phyloP scores from a whole-genome alignment of 2,329 filamentous ascomycete genomes.

The Claviceps fusiformis region DNA sequence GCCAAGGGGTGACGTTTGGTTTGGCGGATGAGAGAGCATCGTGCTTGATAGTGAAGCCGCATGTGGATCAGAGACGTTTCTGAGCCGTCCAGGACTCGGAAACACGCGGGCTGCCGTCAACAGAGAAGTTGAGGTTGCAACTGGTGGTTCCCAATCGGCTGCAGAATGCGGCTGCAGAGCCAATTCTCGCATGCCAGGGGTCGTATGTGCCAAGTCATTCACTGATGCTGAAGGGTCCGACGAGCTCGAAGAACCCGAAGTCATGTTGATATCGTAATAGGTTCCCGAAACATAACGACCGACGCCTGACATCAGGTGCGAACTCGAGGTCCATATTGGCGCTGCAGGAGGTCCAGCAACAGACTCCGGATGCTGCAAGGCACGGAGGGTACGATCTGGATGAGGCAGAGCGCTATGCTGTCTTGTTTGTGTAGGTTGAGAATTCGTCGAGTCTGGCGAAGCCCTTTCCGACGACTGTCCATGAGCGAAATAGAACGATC shows the following conservation, averaged over 20 bases:
- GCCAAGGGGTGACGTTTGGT: conserved; percentile 3
- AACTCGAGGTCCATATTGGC: background rate
- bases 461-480: background rate
- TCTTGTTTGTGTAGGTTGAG: background rate
- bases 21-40: conserved; percentile 8
- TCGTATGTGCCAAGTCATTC: background rate
- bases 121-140: conserved; percentile 11
- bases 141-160: conserved; percentile 6
- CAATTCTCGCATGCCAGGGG: background rate
- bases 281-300: background rate
- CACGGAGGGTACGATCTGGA: conserved; percentile 2
- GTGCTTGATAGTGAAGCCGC: conserved; percentile 8
- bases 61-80: conserved; percentile 10
- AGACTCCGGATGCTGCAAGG: background rate
- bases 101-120: conserved; percentile 9
- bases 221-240: background rate
- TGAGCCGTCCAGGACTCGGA: conserved; percentile 7
- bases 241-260: background rate
- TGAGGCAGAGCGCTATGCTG: conserved; percentile 5
- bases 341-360: background rate
- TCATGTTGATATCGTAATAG: background rate
- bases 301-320: background rate
- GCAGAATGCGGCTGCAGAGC: conserved; percentile 1
- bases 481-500: background rate
- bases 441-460: background rate